Conservation (phyloP, 352 stramenopile species). For the Phytophthora pini region DNA sequence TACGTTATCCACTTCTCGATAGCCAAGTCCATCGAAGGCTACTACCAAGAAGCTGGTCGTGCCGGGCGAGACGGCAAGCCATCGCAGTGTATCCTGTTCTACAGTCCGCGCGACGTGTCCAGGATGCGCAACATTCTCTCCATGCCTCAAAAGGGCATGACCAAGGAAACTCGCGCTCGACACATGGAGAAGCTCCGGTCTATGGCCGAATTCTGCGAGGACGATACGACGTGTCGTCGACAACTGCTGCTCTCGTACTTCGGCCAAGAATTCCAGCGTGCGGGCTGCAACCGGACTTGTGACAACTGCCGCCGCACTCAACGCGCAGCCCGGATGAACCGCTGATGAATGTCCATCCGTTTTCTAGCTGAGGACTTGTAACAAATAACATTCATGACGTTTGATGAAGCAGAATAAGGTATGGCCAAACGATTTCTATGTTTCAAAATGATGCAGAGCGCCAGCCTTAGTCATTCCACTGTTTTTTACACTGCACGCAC, state of each 20-base stretch:
- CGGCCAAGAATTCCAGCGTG: constrained; percentile 72
- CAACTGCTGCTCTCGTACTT: constrained; percentile 85
- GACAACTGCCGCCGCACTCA: constrained; percentile 72
- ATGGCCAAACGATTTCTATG: not conserved
- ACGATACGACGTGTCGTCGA: constrained; percentile 75
- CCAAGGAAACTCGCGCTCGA: constrained; percentile 64
- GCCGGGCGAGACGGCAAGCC: constrained; percentile 95
- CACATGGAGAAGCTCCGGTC: constrained; percentile 81
- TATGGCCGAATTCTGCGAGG: constrained; percentile 84
- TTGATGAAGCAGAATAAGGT: not conserved
- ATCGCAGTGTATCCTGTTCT: constrained; percentile 93
- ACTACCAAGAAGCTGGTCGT: constrained; percentile 98
- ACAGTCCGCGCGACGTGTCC: constrained; percentile 82
- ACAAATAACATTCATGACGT: not conserved
- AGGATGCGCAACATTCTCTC: constrained; percentile 85
- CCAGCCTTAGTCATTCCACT: constrained; percentile 92
- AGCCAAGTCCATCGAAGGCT: constrained; percentile 95
- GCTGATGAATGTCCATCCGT: not conserved
- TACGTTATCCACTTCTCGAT: constrained; percentile 94
- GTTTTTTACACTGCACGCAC: constrained; percentile 97
- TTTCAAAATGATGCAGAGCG: constrained; percentile 1
- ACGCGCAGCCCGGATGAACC: constrained; percentile 32
- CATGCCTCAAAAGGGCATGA: constrained; percentile 85
- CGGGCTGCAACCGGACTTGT: constrained; percentile 64
- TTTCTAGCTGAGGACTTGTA: constrained; percentile 7